A percentile compares a stretch with the other conserved stretches of the same genome.
These are phyloP conservation scores for Trametes punicea DNA, from an alignment of 768 basidiomycete genomes.

Conservation along the genomic window DNA sequence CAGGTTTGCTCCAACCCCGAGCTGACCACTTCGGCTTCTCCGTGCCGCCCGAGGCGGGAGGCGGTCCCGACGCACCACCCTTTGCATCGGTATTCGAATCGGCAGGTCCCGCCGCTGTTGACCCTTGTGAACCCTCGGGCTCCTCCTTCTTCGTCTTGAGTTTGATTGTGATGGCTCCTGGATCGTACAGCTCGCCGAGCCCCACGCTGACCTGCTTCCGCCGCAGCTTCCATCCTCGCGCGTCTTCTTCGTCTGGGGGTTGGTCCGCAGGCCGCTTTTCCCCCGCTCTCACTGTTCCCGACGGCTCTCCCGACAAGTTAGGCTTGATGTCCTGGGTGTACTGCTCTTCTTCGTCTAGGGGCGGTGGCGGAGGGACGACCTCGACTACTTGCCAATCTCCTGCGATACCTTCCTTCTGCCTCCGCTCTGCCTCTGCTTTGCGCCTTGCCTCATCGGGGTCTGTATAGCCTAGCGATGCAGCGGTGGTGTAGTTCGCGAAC, in stretches of 20 bases:
- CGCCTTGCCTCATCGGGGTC: conserved; percentile 74
- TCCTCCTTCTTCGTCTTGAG: conserved; percentile 53
- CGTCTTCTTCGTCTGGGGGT: conserved; percentile 44
- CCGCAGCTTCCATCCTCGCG: conserved; percentile 61
- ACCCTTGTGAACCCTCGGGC: not conserved
- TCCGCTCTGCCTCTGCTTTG: conserved; percentile 56
- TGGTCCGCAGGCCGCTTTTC: conserved; percentile 30
- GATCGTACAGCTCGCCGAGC: conserved; percentile 81
- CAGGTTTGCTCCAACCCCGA: conserved; percentile 29
- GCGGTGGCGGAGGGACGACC: conserved; percentile 27
- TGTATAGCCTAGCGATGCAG: conserved; percentile 73
- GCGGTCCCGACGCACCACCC: not conserved
- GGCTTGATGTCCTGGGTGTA: conserved; percentile 7
- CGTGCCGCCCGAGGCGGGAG: not conserved
- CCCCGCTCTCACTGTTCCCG: conserved; percentile 18
- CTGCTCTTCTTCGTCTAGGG: conserved; percentile 6
- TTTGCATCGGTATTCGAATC: not conserved
- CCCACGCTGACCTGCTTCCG: conserved; percentile 59
- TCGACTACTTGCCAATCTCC: conserved; percentile 77
- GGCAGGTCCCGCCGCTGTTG: too few species aligned
- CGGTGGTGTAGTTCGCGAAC: conserved; percentile 86
- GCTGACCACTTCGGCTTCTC: conserved; percentile 27
- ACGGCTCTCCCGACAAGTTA: not conserved
- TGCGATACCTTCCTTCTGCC: conserved; percentile 62
- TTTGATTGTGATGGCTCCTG: conserved; percentile 63